Evolutionary conservation across 768 basidiomycete species (phyloP), one percentile per base, ranked within the genome.

Genomic region (Rhodotorula diobovata): DNA sequence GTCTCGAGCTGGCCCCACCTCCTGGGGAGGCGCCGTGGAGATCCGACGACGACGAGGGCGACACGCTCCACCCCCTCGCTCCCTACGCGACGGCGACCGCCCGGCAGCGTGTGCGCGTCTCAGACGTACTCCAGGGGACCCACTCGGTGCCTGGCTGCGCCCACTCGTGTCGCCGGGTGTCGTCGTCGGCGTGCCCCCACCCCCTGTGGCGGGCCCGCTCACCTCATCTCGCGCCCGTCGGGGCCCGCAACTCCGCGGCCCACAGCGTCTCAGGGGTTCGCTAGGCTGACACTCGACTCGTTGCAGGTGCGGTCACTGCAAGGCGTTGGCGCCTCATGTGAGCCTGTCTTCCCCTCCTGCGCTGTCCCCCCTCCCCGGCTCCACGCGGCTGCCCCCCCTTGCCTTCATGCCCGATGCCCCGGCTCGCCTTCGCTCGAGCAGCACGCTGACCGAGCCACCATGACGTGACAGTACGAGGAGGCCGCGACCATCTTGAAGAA

Each of bases 401-500:
- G n/a, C 12, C 43, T 18, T 0, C 18, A 30, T 25, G 25, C 43
- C 15, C n/a, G 20, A 54, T 63, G 35, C 61, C 45, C 55, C n/a
- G n/a, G n/a, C n/a, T n/a, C n/a, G n/a, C n/a, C n/a, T n/a, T n/a
- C n/a, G n/a, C n/a, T n/a, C n/a, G n/a, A n/a, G n/a, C n/a, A n/a
- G n/a, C n/a, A n/a, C n/a, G n/a, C n/a, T n/a, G n/a, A n/a, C n/a
- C n/a, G n/a, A n/a, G n/a, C n/a, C n/a, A n/a, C n/a, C n/a, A n/a
- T 4, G 14, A 20, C n/a, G 56, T 12, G 41, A 43, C 48, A 79
- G 72, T 80, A 78, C 73, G 79, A 80, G 74, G 81, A 81, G 80
- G 95, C 96, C 8, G 93, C 96, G 2, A 95, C 94, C 20, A 83
- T 87, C 46, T 87, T 99, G 81, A 96, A 95, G 83, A 89, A 88